Percentiles rank a stretch among this genome's conserved stretches.
These are phyloP conservation scores for Venturia asperata DNA, from an alignment of 2,329 filamentous ascomycete genomes.

Conservation along the genomic window DNA sequence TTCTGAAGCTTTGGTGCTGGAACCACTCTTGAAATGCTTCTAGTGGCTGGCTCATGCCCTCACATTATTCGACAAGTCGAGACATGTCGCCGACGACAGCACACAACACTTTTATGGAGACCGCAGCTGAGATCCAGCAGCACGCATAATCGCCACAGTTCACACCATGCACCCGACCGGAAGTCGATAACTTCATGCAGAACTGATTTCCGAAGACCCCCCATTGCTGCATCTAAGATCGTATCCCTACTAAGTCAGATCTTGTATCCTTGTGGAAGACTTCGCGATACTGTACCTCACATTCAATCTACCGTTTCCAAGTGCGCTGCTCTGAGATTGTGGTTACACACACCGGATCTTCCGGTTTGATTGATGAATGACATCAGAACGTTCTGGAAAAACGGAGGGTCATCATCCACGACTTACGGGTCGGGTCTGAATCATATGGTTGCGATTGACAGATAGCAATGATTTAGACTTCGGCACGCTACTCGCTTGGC, in stretches of 20 bases:
- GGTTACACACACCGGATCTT: neutral
- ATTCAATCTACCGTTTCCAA: neutral
- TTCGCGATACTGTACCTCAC: neutral
- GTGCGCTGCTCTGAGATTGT: neutral
- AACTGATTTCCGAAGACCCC: neutral
- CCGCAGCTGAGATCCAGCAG: neutral
- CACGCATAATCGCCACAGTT: neutral
- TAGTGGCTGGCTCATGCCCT: neutral
- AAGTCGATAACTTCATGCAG: neutral
- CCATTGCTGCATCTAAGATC: neutral
- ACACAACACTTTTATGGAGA: neutral
- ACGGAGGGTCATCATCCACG: neutral
- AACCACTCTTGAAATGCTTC: neutral
- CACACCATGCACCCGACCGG: neutral
- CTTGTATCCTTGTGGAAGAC: neutral
- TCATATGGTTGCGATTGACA: neutral
- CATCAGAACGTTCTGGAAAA: neutral
- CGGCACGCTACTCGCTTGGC: neutral
- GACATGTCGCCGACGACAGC: neutral
- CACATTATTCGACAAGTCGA: neutral
- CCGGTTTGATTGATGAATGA: constrained; percentile 8
- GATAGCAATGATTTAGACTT: constrained; percentile 10
- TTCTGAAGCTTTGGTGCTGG: neutral
- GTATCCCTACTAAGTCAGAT: neutral
- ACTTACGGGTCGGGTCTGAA: neutral